phyloP scores from a whole-genome alignment of 495 filamentous ascomycete genomes.

The Entonaema liquescens region DNA sequence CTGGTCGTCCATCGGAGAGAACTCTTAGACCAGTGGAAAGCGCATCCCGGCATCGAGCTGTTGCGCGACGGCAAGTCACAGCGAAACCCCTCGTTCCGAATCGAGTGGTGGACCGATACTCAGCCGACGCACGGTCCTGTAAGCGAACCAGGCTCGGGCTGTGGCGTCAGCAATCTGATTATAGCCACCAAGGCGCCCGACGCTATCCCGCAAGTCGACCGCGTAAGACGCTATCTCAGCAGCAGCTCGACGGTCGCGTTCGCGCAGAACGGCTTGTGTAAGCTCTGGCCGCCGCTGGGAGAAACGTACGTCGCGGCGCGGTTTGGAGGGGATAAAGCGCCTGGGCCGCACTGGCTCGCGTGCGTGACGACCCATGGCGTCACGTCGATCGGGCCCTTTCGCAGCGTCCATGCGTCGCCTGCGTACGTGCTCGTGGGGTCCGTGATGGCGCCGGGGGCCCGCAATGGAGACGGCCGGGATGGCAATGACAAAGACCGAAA shows the following conservation, averaged over 20 bases:
- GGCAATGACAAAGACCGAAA: not conserved
- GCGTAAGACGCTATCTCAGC: slow-evolving; percentile 68
- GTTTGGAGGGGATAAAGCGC: slow-evolving; percentile 50
- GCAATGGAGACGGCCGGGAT: not conserved
- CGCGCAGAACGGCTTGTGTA: slow-evolving; percentile 83
- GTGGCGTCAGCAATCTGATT: slow-evolving; percentile 75
- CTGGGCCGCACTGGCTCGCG: slow-evolving; percentile 68
- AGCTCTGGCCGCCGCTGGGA: slow-evolving; percentile 70
- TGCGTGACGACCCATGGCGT: slow-evolving; percentile 81
- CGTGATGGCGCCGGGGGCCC: slow-evolving; percentile 41
- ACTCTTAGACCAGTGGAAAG: slow-evolving; percentile 51
- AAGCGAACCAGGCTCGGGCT: slow-evolving; percentile 37
- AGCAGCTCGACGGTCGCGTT: slow-evolving; percentile 73
- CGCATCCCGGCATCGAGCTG: slow-evolving; percentile 46
- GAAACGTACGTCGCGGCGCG: slow-evolving; percentile 40
- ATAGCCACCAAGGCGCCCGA: slow-evolving; percentile 73
- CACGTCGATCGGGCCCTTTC: slow-evolving; percentile 63
- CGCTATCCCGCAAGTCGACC: slow-evolving; percentile 66
- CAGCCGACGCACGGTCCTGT: slow-evolving; percentile 36
- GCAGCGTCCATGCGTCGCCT: slow-evolving; percentile 70
- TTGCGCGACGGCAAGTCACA: slow-evolving; percentile 47
- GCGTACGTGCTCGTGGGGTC: slow-evolving; percentile 54
- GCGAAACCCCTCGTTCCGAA: slow-evolving; percentile 56
- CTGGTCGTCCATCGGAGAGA: slow-evolving; percentile 56
- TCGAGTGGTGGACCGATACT: slow-evolving; percentile 58